These are phyloP conservation scores for Trichomonascaceae sp. DNA, from an alignment of 1,139 yeast species.

Conservation along the genomic window DNA sequence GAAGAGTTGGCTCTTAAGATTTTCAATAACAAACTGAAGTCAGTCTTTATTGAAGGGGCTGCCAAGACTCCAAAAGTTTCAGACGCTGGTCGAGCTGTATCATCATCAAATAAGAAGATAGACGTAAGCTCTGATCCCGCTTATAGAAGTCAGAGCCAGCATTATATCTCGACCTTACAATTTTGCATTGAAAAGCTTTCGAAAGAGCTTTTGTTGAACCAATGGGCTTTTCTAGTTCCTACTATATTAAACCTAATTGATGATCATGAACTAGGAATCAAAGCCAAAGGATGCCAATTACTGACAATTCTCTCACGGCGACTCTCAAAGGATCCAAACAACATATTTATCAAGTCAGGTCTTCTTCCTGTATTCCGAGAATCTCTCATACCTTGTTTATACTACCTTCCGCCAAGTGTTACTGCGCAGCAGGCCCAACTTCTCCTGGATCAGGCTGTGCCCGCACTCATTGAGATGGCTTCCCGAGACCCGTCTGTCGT, in stretches of 20 bases:
- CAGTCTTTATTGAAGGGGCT: neutral
- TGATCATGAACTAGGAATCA: conserved; percentile 42
- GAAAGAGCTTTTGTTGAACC: conserved; percentile 8
- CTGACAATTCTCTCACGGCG: conserved; percentile 26
- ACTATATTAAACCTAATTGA: conserved; percentile 47
- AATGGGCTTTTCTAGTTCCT: conserved; percentile 46
- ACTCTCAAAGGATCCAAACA: conserved; percentile 18
- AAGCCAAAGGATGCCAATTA: conserved; percentile 41
- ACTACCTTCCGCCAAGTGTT: conserved; percentile 22
- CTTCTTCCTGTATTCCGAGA: conserved; percentile 40
- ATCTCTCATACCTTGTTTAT: conserved; percentile 27
- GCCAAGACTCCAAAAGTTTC: conserved; percentile 2
- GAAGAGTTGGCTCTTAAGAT: neutral
- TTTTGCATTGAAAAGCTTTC: neutral
- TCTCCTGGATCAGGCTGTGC: conserved; percentile 13
- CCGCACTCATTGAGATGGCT: conserved; percentile 15
- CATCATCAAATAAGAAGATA: neutral
- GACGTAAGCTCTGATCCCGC: neutral
- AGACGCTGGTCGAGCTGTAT: neutral
- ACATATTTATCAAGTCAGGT: conserved; percentile 37
- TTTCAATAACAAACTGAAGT: neutral
- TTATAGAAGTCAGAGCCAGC: conserved; percentile 4
- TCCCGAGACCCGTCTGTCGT: conserved; percentile 10
- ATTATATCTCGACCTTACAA: conserved; percentile 2
- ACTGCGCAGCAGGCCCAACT: conserved; percentile 12